Conservation (phyloP, 441 rosid genomes). For the Heliophila coronopifolia region DNA sequence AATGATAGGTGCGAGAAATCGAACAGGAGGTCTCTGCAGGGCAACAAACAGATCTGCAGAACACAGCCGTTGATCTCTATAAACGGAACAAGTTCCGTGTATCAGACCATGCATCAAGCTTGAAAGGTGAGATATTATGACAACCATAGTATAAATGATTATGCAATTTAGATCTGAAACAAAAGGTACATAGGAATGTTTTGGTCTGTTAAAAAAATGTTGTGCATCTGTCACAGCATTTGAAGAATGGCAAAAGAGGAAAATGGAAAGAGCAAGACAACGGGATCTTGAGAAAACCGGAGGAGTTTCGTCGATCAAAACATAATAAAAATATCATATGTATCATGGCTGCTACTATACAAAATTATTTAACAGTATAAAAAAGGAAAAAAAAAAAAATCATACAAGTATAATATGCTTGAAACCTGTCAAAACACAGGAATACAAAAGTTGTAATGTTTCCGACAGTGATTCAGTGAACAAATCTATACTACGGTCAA, state of each 20-base stretch:
- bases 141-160: neutral
- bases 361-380: neutral
- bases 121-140: constrained; percentile 47
- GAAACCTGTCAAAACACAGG: no score
- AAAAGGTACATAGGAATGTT: neutral
- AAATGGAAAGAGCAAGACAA: constrained; percentile 78
- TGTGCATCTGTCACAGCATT: constrained; percentile 40
- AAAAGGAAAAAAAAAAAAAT: no score
- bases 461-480: no score
- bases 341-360: neutral
- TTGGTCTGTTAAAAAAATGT: constrained; percentile 9
- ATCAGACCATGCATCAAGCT: constrained; percentile 49
- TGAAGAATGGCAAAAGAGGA: constrained; percentile 89
- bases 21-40: no score
- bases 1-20: constrained; percentile 52
- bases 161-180: neutral
- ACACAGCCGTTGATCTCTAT: constrained; percentile 55
- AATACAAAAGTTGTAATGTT: no score
- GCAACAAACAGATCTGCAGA: constrained; percentile 55
- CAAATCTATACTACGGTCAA: no score
- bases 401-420: no score
- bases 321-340: constrained; percentile 16
- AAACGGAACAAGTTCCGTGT: constrained; percentile 64
- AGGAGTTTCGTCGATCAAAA: constrained; percentile 36
- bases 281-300: constrained; percentile 57